Base-by-base conservation (phyloP, 2,329 filamentous ascomycete species). In the Nemania sp. region DNA sequence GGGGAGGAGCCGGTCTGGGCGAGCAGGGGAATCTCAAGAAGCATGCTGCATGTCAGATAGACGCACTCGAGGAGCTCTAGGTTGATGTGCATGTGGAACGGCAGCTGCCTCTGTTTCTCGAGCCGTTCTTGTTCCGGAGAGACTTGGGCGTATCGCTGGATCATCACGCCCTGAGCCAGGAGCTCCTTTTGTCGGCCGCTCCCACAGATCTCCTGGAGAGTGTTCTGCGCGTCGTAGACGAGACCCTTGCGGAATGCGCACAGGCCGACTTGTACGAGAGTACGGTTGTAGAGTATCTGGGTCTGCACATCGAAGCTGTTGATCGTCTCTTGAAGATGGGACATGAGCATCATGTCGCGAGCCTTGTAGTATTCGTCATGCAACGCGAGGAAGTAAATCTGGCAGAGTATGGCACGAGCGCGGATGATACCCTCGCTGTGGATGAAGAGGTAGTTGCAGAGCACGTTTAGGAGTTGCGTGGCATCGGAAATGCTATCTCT, bases 71-170 rank as follows among this genome's bases (percentile, higher is more conserved):
- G 86, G 57, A 99, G 87, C 78, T 99, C 95, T 54, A 99, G 86
- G 83, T 99, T 99, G 83, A 99, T 99, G 85, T 99, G 95, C 92
- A 99, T 97, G 83, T 99, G 95, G 88, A 99, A 99, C 39, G 95
- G 95, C 68, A 99, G 86, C 80, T 99, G 95, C 71, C 95, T 89
- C 80, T 98, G 94, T 76, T 95, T 91, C 82, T 99, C 95, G 40
- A 98, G 85, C 68, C 94, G 91, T 81, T 99, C 95, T 79, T 99
- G 95, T 79, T 99, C 95, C 17, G 95, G 95, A 37, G 93, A 95
- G 64, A 99, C 95, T 73, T 97, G 93, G 72, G 87, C 94, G 81
- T 93, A 99, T 69, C 95, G 87, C 81, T 99, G 95, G 77, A 99
- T 95, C 83, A 98, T 97, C 65, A 99, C 92, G 77, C 95, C 96